phyloP scores from a whole-genome alignment of 257 asterid genomes.

The Rhazya stricta region DNA sequence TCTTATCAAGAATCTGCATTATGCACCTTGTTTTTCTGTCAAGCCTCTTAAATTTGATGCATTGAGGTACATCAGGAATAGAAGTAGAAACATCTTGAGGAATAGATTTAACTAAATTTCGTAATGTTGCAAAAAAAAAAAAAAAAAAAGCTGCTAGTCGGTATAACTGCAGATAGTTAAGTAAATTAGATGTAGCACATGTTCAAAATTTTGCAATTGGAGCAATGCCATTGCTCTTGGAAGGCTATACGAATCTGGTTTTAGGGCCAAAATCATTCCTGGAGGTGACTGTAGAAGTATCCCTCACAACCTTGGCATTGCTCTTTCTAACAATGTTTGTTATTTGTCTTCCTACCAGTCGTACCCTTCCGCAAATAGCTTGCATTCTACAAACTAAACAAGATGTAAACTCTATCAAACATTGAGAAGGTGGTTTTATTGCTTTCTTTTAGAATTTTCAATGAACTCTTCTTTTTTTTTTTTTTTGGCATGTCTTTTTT shows the following conservation, averaged over 20 bases:
- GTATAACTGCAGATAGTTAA: constrained; percentile 25
- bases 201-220: constrained; percentile 25
- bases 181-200: constrained; percentile 27
- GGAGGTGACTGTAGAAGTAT: neutral
- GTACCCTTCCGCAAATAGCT: constrained; percentile 39
- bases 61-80: constrained; percentile 35
- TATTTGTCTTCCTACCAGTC: constrained; percentile 30
- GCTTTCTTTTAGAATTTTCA: too few species aligned
- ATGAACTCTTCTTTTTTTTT: too few species aligned
- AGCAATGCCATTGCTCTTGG: constrained; percentile 28
- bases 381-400: constrained; percentile 38
- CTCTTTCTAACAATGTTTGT: constrained; percentile 25
- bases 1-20: constrained; percentile 77
- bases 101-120: constrained; percentile 27
- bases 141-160: constrained; percentile 37
- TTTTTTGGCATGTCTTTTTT: too few species aligned
- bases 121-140: too few species aligned
- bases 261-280: constrained; percentile 12
- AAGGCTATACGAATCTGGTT: constrained; percentile 21
- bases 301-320: constrained; percentile 14
- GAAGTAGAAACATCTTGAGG: constrained; percentile 44
- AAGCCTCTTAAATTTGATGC: constrained; percentile 80
- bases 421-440: too few species aligned
- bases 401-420: too few species aligned
- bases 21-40: constrained; percentile 91